Percentiles rank a stretch among this genome's conserved stretches.
These are phyloP conservation scores for Fusarium sp. DNA, from an alignment of 2,329 filamentous ascomycete genomes.

Conservation along the genomic window DNA sequence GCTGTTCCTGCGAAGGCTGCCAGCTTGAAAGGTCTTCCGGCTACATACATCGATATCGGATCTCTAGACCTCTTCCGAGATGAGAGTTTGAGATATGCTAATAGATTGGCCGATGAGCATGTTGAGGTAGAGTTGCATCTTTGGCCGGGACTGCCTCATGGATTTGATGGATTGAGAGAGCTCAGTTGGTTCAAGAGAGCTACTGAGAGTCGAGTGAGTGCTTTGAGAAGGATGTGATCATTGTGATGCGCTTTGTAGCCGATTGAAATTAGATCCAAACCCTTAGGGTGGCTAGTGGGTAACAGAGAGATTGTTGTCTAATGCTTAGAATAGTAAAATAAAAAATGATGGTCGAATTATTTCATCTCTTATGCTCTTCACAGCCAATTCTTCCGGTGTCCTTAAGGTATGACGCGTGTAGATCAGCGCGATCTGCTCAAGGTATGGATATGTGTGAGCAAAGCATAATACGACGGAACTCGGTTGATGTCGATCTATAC, in stretches of 20 bases:
- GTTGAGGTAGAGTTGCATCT: conserved; percentile 52
- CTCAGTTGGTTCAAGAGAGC: conserved; percentile 11
- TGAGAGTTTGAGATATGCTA: conserved; percentile 9
- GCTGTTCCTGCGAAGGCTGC: conserved; percentile 41
- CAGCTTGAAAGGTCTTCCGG: conserved; percentile 47
- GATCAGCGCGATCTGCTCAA: neutral
- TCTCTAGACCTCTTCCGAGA: conserved; percentile 52
- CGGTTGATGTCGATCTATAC: neutral
- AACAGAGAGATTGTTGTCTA: too few relatives aligned
- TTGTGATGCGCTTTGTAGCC: neutral
- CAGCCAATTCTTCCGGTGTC: too few relatives aligned
- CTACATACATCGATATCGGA: conserved; percentile 54
- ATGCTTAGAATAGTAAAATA: too few relatives aligned
- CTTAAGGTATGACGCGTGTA: neutral
- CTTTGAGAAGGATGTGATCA: conserved; percentile 15
- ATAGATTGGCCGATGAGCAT: conserved; percentile 4
- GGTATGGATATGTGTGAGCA: neutral
- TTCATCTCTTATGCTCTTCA: too few relatives aligned
- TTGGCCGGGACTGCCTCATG: conserved; percentile 55
- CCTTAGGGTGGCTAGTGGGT: too few relatives aligned
- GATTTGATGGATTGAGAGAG: conserved; percentile 41
- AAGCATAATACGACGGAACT: neutral
- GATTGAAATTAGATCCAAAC: neutral
- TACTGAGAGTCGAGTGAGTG: conserved; percentile 7
- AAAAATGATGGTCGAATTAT: too few relatives aligned